Evolutionary conservation across 345 rosid genomes (phyloP), one percentile per base, ranked within the genome.

Genomic region (Kernera saxatilis): DNA sequence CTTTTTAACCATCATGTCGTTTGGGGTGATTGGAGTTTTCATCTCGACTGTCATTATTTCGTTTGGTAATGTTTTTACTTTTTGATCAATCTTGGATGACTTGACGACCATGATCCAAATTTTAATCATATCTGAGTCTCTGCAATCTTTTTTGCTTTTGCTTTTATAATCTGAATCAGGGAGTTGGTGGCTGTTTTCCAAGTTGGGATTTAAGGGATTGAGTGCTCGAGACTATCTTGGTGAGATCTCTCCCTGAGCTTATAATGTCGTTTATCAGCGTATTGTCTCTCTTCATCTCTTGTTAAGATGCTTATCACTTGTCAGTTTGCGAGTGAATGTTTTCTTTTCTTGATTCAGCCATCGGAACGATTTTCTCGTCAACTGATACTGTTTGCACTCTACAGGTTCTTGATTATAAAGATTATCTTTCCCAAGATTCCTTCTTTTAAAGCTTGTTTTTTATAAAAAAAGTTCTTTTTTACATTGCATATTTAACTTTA

Each of bases 331-430:
- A 39, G 18, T 72, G 76, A 72, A 66, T 56, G 49, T 39, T 14
- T 55, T 17, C 32, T 67, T 56, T 26, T 60, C 45, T 55, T 74
- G 74, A 46, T 73, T 67, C 87, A 93, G 98, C 92, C 23, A 49
- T 93, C 2, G 98, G 98, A 48, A 84, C 98, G 5, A 93, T 93
- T 32, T 90, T 90, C 80, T 93, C 97, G 0, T 83, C 97, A 22
- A 93, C 96, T 17, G 98, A 93, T 78, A 88, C 97, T 62, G 97
- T 93, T 48, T 90, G 97, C 69, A 93, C 97, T 1, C 86, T 93
- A 63, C 97, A 93, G 97, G 98, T 93, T 26, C 69, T 30, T 72
- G 27, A 35, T 71, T 71, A 32, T 0, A 6, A 19, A 2, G 43
- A 66, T 57, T 29, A 8, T 46, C 14, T 51, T 8, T 62, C 18